Percentiles rank a stretch among this genome's conserved stretches.
Conservation (phyloP, 257 asterid species). For the Eucommia ulmoides region DNA sequence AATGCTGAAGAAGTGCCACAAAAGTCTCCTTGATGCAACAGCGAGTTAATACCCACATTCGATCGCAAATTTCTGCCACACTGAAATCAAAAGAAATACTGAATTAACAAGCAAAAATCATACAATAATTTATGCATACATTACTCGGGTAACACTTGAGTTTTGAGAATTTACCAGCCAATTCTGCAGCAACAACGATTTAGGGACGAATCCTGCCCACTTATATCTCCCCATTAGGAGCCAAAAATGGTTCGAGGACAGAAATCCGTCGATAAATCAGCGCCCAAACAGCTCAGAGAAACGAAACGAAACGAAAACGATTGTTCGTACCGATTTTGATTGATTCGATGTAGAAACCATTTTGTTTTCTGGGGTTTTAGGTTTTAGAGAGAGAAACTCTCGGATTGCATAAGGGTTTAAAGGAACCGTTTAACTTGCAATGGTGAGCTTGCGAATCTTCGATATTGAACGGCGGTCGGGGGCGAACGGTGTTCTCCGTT, state of each 20-base stretch:
- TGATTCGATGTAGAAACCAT: too few species aligned
- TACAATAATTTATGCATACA: background rate
- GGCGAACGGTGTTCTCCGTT: too few species aligned
- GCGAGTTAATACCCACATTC: slow-evolving; percentile 7
- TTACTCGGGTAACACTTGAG: background rate
- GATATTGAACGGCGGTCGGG: too few species aligned
- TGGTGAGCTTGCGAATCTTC: too few species aligned
- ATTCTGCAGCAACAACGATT: slow-evolving; percentile 22
- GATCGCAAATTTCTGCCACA: slow-evolving; percentile 17
- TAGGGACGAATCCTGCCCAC: slow-evolving; percentile 24
- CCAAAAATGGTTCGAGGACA: too few species aligned
- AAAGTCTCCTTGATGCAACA: slow-evolving; percentile 14
- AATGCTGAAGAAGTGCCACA: slow-evolving; percentile 19
- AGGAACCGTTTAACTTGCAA: too few species aligned
- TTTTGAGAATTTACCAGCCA: slow-evolving; percentile 26
- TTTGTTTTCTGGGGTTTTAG: background rate
- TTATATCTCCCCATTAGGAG: slow-evolving; percentile 24
- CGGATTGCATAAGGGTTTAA: too few species aligned
- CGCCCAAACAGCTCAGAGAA: too few species aligned
- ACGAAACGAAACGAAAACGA: too few species aligned
- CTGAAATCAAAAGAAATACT: slow-evolving; percentile 13
- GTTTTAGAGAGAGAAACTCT: background rate
- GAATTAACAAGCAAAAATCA: background rate
- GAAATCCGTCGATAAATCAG: too few species aligned
- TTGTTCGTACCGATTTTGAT: too few species aligned